Evolutionary conservation across 2,329 filamentous ascomycete species (phyloP).

Genomic region (Fusarium sublunatum): DNA sequence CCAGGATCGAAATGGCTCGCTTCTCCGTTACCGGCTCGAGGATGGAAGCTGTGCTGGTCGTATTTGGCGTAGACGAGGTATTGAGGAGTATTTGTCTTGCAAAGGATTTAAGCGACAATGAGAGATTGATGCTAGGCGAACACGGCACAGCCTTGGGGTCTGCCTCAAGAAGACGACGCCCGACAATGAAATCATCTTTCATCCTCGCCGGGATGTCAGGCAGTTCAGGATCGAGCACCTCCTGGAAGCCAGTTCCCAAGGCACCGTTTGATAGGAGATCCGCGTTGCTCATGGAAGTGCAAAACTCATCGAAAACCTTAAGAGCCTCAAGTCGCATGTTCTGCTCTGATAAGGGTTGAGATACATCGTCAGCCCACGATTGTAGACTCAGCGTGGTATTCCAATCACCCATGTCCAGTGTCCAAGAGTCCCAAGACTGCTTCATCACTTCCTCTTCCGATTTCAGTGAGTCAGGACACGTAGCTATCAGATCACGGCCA

Average conservation of each 20-base stretch:
- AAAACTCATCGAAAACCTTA: slow-evolving; percentile 63
- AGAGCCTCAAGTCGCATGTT: slow-evolving; percentile 54
- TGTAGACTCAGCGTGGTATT: slow-evolving; percentile 55
- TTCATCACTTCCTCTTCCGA: slow-evolving; percentile 71
- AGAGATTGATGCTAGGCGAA: slow-evolving; percentile 43
- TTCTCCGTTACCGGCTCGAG: slow-evolving; percentile 50
- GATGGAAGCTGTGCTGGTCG: slow-evolving; percentile 1
- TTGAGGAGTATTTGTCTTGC: slow-evolving; percentile 43
- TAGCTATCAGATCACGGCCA: slow-evolving; percentile 67
- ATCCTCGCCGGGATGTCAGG: slow-evolving; percentile 63
- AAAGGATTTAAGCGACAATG: slow-evolving; percentile 47
- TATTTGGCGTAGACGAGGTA: slow-evolving; percentile 1
- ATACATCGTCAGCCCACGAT: slow-evolving; percentile 52
- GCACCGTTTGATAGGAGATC: slow-evolving; percentile 68
- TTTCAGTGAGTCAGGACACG: slow-evolving; percentile 51
- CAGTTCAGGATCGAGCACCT: slow-evolving; percentile 70
- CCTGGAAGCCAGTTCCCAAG: slow-evolving; percentile 59
- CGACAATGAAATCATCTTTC: slow-evolving; percentile 63
- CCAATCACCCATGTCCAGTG: slow-evolving; percentile 71
- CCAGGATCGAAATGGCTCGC: slow-evolving; percentile 52
- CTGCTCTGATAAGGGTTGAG: slow-evolving; percentile 17
- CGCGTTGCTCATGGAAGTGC: slow-evolving; percentile 71
- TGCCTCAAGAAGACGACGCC: slow-evolving; percentile 61
- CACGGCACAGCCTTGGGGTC: slow-evolving; percentile 50
- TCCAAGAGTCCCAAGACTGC: slow-evolving; percentile 76